Conservation (phyloP, 805 yeast genomes). For the Komagataella kurtzmanii region DNA sequence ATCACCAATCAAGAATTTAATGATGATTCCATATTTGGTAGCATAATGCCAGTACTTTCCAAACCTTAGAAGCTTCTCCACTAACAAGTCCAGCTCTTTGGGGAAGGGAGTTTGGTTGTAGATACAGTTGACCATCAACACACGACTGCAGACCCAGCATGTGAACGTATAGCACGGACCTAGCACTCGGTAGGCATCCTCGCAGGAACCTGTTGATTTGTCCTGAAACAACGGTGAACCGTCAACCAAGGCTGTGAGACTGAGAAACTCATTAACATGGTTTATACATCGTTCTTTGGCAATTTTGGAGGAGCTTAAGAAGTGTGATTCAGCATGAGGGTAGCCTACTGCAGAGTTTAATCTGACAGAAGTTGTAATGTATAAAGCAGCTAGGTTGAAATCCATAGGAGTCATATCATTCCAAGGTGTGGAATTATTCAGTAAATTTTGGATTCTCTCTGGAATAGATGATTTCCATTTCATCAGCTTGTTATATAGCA, state of each 20-base stretch:
- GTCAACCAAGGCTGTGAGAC: not conserved
- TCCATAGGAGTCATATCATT: slow-evolving; percentile 4
- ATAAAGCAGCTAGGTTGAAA: slow-evolving; percentile 5
- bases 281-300: slow-evolving; percentile 8
- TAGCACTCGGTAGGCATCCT: slow-evolving; percentile 1
- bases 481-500: slow-evolving; percentile 5
- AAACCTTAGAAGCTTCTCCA: slow-evolving; percentile 7
- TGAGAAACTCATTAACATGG: slow-evolving; percentile 3
- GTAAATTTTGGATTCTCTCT: slow-evolving; percentile 3
- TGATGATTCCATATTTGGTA: slow-evolving; percentile 12
- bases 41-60: slow-evolving; percentile 15
- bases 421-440: slow-evolving; percentile 4
- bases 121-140: slow-evolving; percentile 16
- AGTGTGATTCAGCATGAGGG: slow-evolving; percentile 11
- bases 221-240: not conserved
- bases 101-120: slow-evolving; percentile 5
- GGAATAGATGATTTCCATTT: slow-evolving; percentile 9
- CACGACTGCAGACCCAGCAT: slow-evolving; percentile 19
- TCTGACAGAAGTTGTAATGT: slow-evolving; percentile 11
- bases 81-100: slow-evolving; percentile 5
- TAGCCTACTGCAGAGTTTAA: slow-evolving; percentile 13
- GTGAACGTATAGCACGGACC: slow-evolving; percentile 20
- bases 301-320: slow-evolving; percentile 9
- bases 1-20: slow-evolving; percentile 11
- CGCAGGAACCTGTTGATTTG: not conserved